Conservation (phyloP, 177 flowering plant genomes). For the Vitis hybrid region DNA sequence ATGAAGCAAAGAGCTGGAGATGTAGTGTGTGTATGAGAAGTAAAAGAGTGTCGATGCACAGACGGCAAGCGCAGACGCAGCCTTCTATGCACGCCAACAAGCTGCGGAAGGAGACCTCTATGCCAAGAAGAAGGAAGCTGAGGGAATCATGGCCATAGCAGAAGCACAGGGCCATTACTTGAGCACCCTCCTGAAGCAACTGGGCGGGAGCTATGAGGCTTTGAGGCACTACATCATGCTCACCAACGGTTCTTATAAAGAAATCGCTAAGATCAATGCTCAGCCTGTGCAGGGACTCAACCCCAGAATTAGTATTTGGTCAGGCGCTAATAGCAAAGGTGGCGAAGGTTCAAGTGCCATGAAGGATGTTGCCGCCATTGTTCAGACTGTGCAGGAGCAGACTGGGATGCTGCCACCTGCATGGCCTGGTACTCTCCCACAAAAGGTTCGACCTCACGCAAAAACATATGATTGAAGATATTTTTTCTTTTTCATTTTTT, state of each 20-base stretch:
- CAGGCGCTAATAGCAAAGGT: slow-evolving; percentile 1
- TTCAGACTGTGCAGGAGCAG: no score
- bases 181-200: slow-evolving; percentile 9
- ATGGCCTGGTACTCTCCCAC: no score
- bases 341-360: no score
- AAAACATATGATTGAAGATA: no score
- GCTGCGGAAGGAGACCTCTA: slow-evolving; percentile 27
- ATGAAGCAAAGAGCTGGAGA: slow-evolving; percentile 30
- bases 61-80: slow-evolving; percentile 20
- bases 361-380: no score
- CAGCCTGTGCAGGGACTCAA: slow-evolving; percentile 22
- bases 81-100: slow-evolving; percentile 20
- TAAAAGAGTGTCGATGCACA: slow-evolving; percentile 24
- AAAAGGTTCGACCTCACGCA: no score
- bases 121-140: slow-evolving; percentile 31
- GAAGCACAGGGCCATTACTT: slow-evolving; percentile 23
- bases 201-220: slow-evolving; percentile 26
- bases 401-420: no score
- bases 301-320: slow-evolving; percentile 32
- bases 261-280: slow-evolving; percentile 28
- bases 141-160: slow-evolving; percentile 22
- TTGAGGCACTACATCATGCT: slow-evolving; percentile 28
- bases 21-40: slow-evolving; percentile 20
- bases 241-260: slow-evolving; percentile 12
- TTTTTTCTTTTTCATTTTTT: no score